Percentiles rank a stretch among this genome's conserved stretches.
Evolutionary conservation across 257 asterid species (phyloP).

Genomic region (Haberlea rhodopensis): DNA sequence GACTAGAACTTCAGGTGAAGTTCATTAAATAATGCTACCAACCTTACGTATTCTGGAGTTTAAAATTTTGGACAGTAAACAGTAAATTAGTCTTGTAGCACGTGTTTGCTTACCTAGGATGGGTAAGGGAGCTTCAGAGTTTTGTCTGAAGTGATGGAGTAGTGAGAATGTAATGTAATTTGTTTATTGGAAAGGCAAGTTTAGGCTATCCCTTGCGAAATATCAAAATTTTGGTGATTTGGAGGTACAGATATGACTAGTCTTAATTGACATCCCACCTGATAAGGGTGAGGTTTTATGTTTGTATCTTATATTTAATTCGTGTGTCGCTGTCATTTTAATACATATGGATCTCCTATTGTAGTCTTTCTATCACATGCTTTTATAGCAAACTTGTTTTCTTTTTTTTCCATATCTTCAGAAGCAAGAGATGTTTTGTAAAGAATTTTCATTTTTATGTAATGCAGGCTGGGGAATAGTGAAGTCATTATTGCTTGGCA

Average conservation of each 20-base stretch:
- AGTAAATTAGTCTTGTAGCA: not conserved
- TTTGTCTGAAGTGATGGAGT: no score
- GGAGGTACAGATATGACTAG: not conserved
- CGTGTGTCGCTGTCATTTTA: not conserved
- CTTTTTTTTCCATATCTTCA: not conserved
- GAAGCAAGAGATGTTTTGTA: no score
- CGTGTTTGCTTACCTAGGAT: not conserved
- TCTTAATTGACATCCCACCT: not conserved
- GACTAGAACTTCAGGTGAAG: not conserved
- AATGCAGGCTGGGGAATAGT: slow-evolving; percentile 31
- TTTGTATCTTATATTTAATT: no score
- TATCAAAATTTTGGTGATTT: not conserved
- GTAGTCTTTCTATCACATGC: not conserved
- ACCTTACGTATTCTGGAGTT: not conserved
- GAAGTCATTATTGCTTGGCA: slow-evolving; percentile 14
- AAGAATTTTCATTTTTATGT: slow-evolving; percentile 4
- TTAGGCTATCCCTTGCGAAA: not conserved
- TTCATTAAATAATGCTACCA: not conserved
- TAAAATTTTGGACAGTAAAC: not conserved
- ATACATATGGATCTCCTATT: no score
- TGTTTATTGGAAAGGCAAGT: not conserved
- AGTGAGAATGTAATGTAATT: not conserved
- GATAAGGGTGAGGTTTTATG: not conserved
- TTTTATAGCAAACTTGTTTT: not conserved
- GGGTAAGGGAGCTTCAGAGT: not conserved